These are phyloP conservation scores for Xerocomellus intermedius DNA, from an alignment of 768 basidiomycete species.

Conservation along the genomic window DNA sequence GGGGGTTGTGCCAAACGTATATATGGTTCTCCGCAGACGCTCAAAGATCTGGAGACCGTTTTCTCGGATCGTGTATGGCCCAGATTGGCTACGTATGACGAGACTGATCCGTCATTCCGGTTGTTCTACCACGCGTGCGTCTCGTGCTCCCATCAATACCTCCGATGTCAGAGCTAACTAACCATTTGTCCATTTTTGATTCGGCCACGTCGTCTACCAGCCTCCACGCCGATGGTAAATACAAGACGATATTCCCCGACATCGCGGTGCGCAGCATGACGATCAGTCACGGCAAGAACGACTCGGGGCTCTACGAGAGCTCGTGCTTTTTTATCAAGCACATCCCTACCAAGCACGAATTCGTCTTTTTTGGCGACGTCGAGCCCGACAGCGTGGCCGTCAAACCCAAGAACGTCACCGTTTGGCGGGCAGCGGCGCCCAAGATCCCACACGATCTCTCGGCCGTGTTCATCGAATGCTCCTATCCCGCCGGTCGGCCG, in stretches of 20 bases:
- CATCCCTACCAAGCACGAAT: constrained; percentile 58
- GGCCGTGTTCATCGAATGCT: constrained; percentile 94
- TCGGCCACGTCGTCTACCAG: constrained; percentile 30
- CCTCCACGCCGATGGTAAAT: constrained; percentile 50
- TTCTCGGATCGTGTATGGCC: constrained; percentile 87
- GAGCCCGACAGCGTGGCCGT: constrained; percentile 78
- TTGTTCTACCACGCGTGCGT: constrained; percentile 67
- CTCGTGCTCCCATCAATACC: neutral
- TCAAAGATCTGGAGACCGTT: constrained; percentile 66
- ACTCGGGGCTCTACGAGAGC: constrained; percentile 61
- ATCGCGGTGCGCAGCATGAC: constrained; percentile 67
- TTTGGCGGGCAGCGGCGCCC: constrained; percentile 83
- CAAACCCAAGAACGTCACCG: constrained; percentile 56
- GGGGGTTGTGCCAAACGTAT: constrained; percentile 61
- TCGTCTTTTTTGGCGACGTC: constrained; percentile 94
- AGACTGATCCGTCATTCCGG: constrained; percentile 55
- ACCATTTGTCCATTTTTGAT: neutral
- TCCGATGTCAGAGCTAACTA: constrained; percentile 11
- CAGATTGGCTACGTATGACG: constrained; percentile 72
- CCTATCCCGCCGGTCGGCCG: constrained; percentile 72
- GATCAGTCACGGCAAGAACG: constrained; percentile 68
- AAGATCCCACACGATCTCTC: constrained; percentile 68
- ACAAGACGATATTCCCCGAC: constrained; percentile 49
- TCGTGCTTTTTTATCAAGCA: constrained; percentile 85
- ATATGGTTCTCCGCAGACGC: constrained; percentile 55